Evolutionary conservation across 345 rosid species (phyloP).

Genomic region (Rhodomyrtus tomentosa): DNA sequence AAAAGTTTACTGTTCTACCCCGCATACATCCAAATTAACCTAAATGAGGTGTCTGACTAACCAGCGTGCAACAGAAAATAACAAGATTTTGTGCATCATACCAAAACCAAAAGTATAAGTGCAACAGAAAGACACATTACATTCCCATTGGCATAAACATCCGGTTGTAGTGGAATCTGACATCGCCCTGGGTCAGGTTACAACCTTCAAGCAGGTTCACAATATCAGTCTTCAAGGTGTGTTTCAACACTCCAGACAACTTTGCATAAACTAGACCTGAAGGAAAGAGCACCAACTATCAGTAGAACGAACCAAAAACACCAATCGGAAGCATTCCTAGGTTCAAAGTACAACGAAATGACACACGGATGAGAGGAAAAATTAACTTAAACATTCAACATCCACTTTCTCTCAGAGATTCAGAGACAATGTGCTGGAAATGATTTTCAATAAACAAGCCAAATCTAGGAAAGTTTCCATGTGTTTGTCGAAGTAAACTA

Average conservation of each 20-base stretch:
- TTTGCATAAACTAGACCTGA: constrained; percentile 39
- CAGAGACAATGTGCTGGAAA: neutral
- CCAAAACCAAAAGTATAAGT: neutral
- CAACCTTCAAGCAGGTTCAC: constrained; percentile 48
- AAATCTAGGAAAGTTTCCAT: neutral
- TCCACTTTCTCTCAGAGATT: neutral
- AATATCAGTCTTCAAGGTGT: constrained; percentile 53
- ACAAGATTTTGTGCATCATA: neutral
- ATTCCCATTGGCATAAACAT: constrained; percentile 24
- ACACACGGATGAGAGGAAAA: neutral
- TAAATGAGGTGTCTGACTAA: neutral
- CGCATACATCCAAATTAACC: neutral
- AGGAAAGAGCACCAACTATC: neutral
- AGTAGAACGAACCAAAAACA: neutral
- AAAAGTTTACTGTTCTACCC: neutral
- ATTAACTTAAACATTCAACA: neutral
- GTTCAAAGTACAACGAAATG: neutral
- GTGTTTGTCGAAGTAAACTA: neutral
- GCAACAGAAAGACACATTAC: constrained; percentile 11
- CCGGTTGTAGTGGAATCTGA: constrained; percentile 43
- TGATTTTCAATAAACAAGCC: neutral
- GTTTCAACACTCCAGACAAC: constrained; percentile 27
- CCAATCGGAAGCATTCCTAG: neutral
- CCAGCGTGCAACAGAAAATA: neutral
- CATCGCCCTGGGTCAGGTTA: constrained; percentile 39